Evolutionary conservation across 2,329 filamentous ascomycete species (phyloP).

Genomic region (Drechslerella coelobrocha): DNA sequence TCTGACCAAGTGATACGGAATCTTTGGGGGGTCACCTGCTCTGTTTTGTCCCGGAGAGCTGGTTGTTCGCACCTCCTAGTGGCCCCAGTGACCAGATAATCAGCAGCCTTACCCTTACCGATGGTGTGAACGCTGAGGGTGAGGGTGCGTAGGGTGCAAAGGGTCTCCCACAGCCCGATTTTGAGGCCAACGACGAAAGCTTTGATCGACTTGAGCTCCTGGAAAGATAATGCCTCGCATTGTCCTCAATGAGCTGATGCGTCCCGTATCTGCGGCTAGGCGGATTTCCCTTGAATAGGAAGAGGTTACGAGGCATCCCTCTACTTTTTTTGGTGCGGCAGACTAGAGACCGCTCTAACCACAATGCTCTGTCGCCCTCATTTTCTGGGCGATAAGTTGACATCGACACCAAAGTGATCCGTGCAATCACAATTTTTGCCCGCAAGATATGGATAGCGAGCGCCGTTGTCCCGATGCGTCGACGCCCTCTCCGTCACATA

Average conservation of each 20-base stretch:
- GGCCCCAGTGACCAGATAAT: constrained; percentile 21
- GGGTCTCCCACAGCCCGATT: constrained; percentile 17
- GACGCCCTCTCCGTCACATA: constrained; percentile 15
- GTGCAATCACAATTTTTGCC: constrained; percentile 15
- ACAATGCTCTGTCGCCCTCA: background rate
- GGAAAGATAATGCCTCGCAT: constrained; percentile 11
- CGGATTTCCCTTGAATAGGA: background rate
- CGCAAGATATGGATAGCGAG: constrained; percentile 4
- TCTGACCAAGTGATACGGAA: constrained; percentile 16
- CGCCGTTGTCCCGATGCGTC: constrained; percentile 44
- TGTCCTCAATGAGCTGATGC: background rate
- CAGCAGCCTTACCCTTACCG: constrained; percentile 4
- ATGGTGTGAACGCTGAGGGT: background rate
- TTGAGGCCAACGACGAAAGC: background rate
- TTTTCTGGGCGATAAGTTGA: background rate
- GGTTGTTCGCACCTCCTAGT: constrained; percentile 12
- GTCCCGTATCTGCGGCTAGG: background rate
- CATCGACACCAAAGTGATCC: constrained; percentile 29
- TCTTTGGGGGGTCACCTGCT: constrained; percentile 20
- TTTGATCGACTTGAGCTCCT: background rate
- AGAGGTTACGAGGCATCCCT: constrained; percentile 15
- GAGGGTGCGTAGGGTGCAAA: constrained; percentile 3
- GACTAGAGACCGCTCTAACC: constrained; percentile 6
- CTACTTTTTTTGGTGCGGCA: constrained; percentile 13
- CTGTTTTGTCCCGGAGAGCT: constrained; percentile 14